Evolutionary conservation across 2,329 filamentous ascomycete genomes (phyloP).

Genomic region (Claviceps maximensis): DNA sequence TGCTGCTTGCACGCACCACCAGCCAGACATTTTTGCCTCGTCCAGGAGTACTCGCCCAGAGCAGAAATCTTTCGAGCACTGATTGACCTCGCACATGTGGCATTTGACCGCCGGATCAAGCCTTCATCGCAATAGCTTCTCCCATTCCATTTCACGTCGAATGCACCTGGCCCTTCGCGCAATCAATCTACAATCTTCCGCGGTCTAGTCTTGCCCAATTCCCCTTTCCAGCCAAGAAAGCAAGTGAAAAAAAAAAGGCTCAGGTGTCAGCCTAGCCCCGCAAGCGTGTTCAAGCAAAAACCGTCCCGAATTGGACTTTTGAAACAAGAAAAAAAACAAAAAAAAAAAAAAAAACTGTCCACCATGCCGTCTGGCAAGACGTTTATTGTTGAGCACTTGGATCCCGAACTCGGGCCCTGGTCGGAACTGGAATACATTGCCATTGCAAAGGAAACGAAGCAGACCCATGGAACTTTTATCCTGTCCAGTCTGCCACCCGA

Average conservation of each 20-base stretch:
- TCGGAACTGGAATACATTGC: slow-evolving; percentile 83
- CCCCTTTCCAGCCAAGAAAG: not conserved
- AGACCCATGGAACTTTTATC: slow-evolving; percentile 55
- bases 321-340: not conserved
- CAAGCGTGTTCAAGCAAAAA: not conserved
- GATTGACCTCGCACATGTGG: too few species aligned
- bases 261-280: not conserved
- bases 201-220: too few species aligned
- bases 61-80: not conserved
- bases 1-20: too few species aligned
- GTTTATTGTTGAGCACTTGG: slow-evolving; percentile 93
- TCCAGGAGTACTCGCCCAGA: not conserved
- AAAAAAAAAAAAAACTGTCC: not conserved
- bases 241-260: not conserved
- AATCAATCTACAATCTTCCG: too few species aligned
- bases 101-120: too few species aligned
- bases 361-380: slow-evolving; percentile 43
- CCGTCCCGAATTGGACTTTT: not conserved
- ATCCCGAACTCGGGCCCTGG: slow-evolving; percentile 88
- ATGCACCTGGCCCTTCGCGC: not conserved
- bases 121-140: too few species aligned
- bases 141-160: not conserved
- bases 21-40: not conserved
- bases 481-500: slow-evolving; percentile 65
- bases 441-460: slow-evolving; percentile 70